phyloP scores from a whole-genome alignment of 176 grass and related monocot species.

The Aegilops sharonensis region DNA sequence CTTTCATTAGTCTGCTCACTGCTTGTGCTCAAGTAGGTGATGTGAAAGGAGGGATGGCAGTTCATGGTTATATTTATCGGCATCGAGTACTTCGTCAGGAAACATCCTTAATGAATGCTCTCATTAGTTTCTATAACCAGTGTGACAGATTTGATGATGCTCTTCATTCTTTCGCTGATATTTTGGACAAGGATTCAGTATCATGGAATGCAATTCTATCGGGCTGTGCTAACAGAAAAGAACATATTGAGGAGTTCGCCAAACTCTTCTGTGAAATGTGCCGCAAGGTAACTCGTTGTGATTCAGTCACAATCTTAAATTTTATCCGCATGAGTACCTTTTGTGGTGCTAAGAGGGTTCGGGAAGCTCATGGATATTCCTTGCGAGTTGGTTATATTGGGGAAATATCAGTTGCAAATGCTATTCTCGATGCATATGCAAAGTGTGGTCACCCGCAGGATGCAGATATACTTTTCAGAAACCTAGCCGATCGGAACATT shows the following conservation, averaged over 20 bases:
- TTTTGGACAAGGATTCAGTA: conserved; percentile 45
- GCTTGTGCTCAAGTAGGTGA: conserved; percentile 47
- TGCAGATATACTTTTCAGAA: conserved; percentile 49
- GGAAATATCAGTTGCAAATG: conserved; percentile 53
- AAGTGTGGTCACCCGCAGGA: conserved; percentile 53
- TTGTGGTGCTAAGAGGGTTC: conserved; percentile 50
- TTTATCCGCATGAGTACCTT: conserved; percentile 40
- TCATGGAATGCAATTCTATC: conserved; percentile 80
- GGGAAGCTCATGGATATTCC: conserved; percentile 59
- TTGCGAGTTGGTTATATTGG: conserved; percentile 44
- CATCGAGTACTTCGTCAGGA: conserved; percentile 33
- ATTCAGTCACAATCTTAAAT: conserved; percentile 54
- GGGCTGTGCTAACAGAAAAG: conserved; percentile 40
- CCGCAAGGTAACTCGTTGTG: conserved; percentile 38
- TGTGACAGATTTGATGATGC: conserved; percentile 54
- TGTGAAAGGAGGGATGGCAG: conserved; percentile 41
- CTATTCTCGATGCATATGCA: conserved; percentile 66
- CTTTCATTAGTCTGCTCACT: conserved; percentile 58
- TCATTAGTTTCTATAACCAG: conserved; percentile 67
- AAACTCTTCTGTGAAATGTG: conserved; percentile 50
- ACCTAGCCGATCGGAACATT: conserved; percentile 32
- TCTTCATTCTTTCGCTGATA: conserved; percentile 39
- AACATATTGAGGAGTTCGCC: conserved; percentile 32
- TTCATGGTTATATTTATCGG: conserved; percentile 59
- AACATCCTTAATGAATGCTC: conserved; percentile 63